These are phyloP conservation scores for Platanthera guangdongensis DNA, from an alignment of 106 monocot species.

Conservation along the genomic window DNA sequence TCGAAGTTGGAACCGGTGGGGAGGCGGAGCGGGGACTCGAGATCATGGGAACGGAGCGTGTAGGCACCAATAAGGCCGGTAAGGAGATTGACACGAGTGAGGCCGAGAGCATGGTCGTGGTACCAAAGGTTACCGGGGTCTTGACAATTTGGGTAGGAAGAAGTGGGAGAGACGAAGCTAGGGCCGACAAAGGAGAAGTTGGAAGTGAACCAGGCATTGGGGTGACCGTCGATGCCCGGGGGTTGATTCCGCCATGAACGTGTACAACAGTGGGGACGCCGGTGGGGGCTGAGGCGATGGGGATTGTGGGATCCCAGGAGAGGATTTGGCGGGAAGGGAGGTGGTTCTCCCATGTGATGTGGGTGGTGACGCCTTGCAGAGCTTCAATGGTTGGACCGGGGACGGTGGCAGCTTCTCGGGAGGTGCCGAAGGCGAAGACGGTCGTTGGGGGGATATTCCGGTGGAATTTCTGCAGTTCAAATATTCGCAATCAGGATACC, in stretches of 20 bases:
- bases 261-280: constrained; percentile 39
- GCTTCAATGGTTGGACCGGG: constrained; percentile 82
- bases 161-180: constrained; percentile 14
- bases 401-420: constrained; percentile 37
- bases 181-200: constrained; percentile 26
- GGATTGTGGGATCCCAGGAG: constrained; percentile 57
- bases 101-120: constrained; percentile 68
- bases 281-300: constrained; percentile 17
- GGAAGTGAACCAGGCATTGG: constrained; percentile 53
- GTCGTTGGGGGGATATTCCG: constrained; percentile 49
- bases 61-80: constrained; percentile 71
- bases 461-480: constrained; percentile 58
- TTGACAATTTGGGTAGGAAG: constrained; percentile 59
- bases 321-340: constrained; percentile 63
- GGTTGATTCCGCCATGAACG: constrained; percentile 48
- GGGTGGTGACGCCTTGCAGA: constrained; percentile 31
- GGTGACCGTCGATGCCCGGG: constrained; percentile 42
- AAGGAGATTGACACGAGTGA: constrained; percentile 56
- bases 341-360: constrained; percentile 64
- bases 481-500: too few relatives aligned
- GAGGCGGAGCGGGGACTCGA: constrained; percentile 36
- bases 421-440: constrained; percentile 54
- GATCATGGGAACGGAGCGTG: constrained; percentile 35
- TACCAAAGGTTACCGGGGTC: constrained; percentile 80
- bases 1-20: constrained; percentile 46